Percentiles rank a stretch among this genome's conserved stretches.
Conservation (phyloP, 805 yeast genomes). For the Cephaloascus fragrans region DNA sequence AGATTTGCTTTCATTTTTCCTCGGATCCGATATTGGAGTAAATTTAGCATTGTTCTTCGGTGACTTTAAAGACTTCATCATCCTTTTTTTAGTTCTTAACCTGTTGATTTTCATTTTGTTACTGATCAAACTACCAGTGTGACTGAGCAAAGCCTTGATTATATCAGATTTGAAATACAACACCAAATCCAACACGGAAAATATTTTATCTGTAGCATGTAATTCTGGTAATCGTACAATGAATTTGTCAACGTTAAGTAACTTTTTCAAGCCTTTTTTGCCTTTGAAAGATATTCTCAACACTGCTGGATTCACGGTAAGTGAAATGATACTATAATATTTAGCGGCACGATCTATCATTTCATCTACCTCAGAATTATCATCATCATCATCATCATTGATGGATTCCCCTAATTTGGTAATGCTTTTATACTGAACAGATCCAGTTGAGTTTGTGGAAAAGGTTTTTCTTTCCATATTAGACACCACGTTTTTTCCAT, state of each 20-base stretch:
- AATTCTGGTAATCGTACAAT: conserved; percentile 22
- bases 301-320: conserved; percentile 22
- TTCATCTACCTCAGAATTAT: conserved; percentile 22
- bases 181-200: conserved; percentile 26
- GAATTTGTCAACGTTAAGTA: conserved; percentile 28
- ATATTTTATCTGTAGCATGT: conserved; percentile 15
- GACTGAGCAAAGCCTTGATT: conserved; percentile 21
- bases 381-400: background rate
- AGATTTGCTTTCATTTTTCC: too few relatives aligned
- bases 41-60: background rate
- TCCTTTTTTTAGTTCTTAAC: conserved; percentile 6
- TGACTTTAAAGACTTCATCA: conserved; percentile 9
- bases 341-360: conserved; percentile 73
- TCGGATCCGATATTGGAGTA: background rate
- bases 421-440: conserved; percentile 26
- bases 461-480: background rate
- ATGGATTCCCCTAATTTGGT: conserved; percentile 13
- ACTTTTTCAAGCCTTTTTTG: conserved; percentile 18
- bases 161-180: conserved; percentile 20
- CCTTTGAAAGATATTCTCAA: conserved; percentile 25
- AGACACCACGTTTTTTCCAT: too few relatives aligned
- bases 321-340: conserved; percentile 55
- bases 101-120: conserved; percentile 18
- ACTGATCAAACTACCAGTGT: conserved; percentile 22
- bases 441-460: conserved; percentile 7